Conservation (phyloP, 2,329 filamentous ascomycete genomes). For the Plectosphaerella cucumerina region DNA sequence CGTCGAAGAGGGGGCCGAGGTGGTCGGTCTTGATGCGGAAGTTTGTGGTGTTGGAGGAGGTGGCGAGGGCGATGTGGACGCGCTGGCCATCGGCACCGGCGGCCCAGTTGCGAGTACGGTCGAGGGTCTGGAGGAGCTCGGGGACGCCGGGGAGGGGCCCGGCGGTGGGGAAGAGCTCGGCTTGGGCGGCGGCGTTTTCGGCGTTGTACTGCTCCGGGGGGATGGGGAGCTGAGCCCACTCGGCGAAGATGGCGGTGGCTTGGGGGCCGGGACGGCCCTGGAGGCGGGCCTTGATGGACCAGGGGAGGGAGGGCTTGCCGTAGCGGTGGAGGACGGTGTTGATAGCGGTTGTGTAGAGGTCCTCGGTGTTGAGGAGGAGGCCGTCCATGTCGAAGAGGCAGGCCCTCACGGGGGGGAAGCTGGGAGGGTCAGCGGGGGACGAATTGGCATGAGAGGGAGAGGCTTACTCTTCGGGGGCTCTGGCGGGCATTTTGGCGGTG, state of each 20-base stretch:
- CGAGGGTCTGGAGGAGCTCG: constrained; percentile 60
- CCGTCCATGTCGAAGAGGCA: constrained; percentile 99
- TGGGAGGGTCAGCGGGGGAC: constrained; percentile 28
- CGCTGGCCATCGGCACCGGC: constrained; percentile 23
- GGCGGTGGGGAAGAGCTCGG: constrained; percentile 67
- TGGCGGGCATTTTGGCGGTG: constrained; percentile 20
- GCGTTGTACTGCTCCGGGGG: constrained; percentile 60
- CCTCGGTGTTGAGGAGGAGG: constrained; percentile 89
- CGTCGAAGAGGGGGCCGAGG: constrained; percentile 52
- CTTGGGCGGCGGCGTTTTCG: constrained; percentile 61
- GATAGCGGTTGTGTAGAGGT: constrained; percentile 77
- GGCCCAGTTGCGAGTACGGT: constrained; percentile 47
- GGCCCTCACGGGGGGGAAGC: constrained; percentile 76
- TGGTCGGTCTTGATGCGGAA: constrained; percentile 73
- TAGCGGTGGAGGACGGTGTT: constrained; percentile 79
- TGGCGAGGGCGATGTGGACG: constrained; percentile 82
- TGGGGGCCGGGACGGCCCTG: constrained; percentile 53
- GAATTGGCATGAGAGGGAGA: background rate
- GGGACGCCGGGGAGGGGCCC: constrained; percentile 75
- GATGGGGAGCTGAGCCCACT: constrained; percentile 86
- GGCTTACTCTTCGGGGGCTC: constrained; percentile 21
- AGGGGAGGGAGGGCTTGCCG: constrained; percentile 71
- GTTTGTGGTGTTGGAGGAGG: constrained; percentile 68
- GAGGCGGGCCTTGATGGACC: constrained; percentile 89
- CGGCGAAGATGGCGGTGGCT: constrained; percentile 54